Conservation (phyloP, 2,329 filamentous ascomycete genomes). For the Sporothrix schenckii region DNA sequence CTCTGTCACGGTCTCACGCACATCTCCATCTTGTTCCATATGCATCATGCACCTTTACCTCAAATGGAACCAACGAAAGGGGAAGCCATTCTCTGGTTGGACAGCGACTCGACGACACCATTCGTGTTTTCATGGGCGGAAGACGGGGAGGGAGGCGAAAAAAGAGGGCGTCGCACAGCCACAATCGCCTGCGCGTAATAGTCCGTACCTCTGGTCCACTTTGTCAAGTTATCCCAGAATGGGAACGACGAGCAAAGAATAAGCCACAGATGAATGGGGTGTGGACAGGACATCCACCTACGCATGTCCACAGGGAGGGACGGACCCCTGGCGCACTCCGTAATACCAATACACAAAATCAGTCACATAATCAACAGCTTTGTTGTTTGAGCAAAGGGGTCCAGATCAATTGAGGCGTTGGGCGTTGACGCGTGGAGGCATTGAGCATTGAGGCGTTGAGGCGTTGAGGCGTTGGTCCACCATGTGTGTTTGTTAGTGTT, state of each 20-base stretch:
- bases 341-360: not conserved
- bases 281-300: not conserved
- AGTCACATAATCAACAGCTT: not conserved
- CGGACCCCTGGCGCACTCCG: not conserved
- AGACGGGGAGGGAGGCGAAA: not conserved
- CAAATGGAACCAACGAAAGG: not conserved
- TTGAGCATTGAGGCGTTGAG: no score
- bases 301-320: not conserved
- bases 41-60: slow-evolving; percentile 7
- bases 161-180: slow-evolving; percentile 10
- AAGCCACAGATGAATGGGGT: not conserved
- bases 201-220: not conserved
- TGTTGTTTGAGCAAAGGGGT: not conserved
- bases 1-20: no score
- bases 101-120: not conserved
- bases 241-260: not conserved
- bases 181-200: not conserved
- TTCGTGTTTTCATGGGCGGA: not conserved
- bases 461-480: not conserved
- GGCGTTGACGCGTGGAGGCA: not conserved
- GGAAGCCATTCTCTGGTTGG: slow-evolving; percentile 9
- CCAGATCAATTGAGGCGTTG: slow-evolving; percentile 7
- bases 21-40: slow-evolving; percentile 11
- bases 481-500: not conserved
- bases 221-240: not conserved